Conservation (phyloP, 768 basidiomycete genomes). For the Boletus sp. region DNA sequence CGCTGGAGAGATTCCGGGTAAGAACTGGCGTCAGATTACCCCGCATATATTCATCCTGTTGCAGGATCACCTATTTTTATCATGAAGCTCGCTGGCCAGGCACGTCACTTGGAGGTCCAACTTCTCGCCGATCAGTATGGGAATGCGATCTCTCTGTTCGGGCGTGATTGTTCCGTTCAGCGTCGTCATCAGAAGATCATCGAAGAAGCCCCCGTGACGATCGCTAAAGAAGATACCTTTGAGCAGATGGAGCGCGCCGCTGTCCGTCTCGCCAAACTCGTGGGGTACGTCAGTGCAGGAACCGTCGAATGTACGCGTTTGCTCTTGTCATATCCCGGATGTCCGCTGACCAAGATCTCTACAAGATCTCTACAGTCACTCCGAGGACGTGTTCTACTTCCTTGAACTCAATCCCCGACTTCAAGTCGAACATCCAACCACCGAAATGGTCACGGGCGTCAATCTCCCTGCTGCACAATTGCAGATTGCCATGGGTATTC, state of each 20-base stretch:
- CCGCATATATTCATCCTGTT: slow-evolving; percentile 7
- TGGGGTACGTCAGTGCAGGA: slow-evolving; percentile 98
- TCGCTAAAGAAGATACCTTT: slow-evolving; percentile 88
- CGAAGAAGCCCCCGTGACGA: slow-evolving; percentile 98
- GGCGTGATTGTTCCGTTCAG: slow-evolving; percentile 99
- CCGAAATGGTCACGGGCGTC: slow-evolving; percentile 99
- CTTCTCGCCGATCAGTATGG: slow-evolving; percentile 99
- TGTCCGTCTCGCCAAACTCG: slow-evolving; percentile 97
- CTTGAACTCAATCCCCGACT: slow-evolving; percentile 98
- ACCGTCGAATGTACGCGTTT: slow-evolving; percentile 84
- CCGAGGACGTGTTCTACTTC: slow-evolving; percentile 95
- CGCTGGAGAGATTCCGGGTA: slow-evolving; percentile 94
- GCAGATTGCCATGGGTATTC: slow-evolving; percentile 97
- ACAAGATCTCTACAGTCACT: slow-evolving; percentile 89
- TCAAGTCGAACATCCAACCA: slow-evolving; percentile 99
- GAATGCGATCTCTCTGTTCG: slow-evolving; percentile 97
- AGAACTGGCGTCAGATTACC: slow-evolving; percentile 15
- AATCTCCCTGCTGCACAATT: slow-evolving; percentile 97
- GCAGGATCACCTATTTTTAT: slow-evolving; percentile 97
- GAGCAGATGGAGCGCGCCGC: slow-evolving; percentile 99
- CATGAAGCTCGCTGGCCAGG: slow-evolving; percentile 99
- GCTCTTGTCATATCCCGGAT: neutral
- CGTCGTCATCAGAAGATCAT: slow-evolving; percentile 99
- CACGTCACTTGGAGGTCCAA: slow-evolving; percentile 97
- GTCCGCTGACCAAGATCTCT: slow-evolving; percentile 2